These are phyloP conservation scores for Xerocomus spinulosus DNA, from an alignment of 768 basidiomycete species.

Conservation along the genomic window DNA sequence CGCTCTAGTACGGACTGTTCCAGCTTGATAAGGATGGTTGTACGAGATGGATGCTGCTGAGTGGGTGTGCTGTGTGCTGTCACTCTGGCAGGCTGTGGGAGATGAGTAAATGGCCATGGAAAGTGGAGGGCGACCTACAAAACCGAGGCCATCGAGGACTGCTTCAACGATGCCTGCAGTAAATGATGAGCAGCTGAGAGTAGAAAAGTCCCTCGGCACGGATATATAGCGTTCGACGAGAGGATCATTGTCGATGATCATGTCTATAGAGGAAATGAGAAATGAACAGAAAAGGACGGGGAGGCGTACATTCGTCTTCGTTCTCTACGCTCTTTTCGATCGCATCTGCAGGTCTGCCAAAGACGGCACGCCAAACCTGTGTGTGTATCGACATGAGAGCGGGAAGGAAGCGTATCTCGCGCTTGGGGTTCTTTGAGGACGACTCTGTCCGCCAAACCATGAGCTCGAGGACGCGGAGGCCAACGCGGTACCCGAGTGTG, in stretches of 20 bases:
- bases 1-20: conserved; percentile 90
- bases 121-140: conserved; percentile 55
- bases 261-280: conserved; percentile 50
- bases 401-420: conserved; percentile 86
- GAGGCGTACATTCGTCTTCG: conserved; percentile 81
- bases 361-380: conserved; percentile 92
- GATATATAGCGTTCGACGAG: conserved; percentile 88
- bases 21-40: conserved; percentile 96
- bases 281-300: not conserved
- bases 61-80: conserved; percentile 93
- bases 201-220: conserved; percentile 90
- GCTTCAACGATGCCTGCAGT: conserved; percentile 98
- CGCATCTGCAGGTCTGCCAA: conserved; percentile 89
- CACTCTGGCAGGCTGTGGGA: conserved; percentile 82
- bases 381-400: conserved; percentile 93
- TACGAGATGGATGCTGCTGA: conserved; percentile 73
- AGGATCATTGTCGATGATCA: conserved; percentile 98
- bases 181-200: conserved; percentile 94
- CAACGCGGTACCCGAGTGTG: conserved; percentile 89
- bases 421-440: conserved; percentile 82
- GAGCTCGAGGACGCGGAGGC: conserved; percentile 80
- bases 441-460: conserved; percentile 77
- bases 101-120: conserved; percentile 10
- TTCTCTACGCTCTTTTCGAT: conserved; percentile 96
- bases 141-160: conserved; percentile 88